Conservation (phyloP, 2,329 filamentous ascomycete species). For the Juglanconis oblonga region DNA sequence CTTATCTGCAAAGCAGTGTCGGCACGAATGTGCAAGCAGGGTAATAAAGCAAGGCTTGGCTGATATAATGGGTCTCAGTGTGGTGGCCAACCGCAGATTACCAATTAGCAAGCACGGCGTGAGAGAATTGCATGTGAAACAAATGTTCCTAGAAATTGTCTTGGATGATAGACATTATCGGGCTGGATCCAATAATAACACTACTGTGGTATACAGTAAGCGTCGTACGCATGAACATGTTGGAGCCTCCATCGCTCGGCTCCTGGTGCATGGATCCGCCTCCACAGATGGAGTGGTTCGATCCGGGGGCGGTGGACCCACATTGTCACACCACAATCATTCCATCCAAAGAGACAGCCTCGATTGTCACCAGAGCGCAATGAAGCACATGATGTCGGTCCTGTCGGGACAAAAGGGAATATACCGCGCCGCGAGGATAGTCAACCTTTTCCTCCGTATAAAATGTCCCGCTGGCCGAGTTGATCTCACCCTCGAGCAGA, state of each 20-base stretch:
- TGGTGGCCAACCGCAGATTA: not conserved
- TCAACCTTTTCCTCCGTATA: not conserved
- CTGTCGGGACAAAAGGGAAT: not conserved
- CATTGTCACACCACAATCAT: constrained; percentile 17
- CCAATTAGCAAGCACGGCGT: not conserved
- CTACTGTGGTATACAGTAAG: not conserved
- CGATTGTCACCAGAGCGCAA: constrained; percentile 17
- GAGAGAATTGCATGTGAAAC: not conserved
- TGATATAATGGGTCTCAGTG: too few relatives aligned
- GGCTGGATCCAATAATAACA: constrained; percentile 3
- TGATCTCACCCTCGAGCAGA: not conserved
- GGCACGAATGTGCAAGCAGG: too few relatives aligned
- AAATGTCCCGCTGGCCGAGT: not conserved
- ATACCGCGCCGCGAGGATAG: constrained; percentile 1
- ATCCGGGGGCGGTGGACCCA: constrained; percentile 12
- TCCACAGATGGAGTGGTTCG: constrained; percentile 12
- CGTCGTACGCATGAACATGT: not conserved
- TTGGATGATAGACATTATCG: constrained; percentile 10
- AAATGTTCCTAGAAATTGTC: not conserved
- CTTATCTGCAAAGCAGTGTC: too few relatives aligned
- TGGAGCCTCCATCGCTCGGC: not conserved
- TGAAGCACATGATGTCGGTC: constrained; percentile 16
- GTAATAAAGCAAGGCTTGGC: too few relatives aligned
- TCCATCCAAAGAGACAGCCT: constrained; percentile 14
- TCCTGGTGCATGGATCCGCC: constrained; percentile 1